Base-by-base conservation (phyloP, 106 monocot genomes). In the Iris macrosiphon region DNA sequence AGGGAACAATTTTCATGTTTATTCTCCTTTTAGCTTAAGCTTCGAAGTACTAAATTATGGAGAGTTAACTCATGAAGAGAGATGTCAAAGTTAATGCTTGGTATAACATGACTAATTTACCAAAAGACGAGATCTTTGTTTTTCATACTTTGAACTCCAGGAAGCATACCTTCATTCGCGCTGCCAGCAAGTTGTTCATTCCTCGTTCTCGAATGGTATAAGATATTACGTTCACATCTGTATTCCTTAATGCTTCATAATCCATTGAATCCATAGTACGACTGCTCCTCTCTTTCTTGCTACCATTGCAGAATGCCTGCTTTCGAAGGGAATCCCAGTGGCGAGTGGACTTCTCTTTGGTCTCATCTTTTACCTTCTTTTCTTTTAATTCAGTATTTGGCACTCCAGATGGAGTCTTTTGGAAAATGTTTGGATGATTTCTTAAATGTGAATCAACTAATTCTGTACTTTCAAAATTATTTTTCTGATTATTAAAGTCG, bases 171-270 rank as follows among this genome's bases (percentile, higher is more conserved):
- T 89, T 78, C 12, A 94, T 89, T 44, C 94, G 17, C 51, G 69
- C 88, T 62, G 88, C 94, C 45, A 94, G 76, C 70, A 84, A 54
- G 37, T 94, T 89, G 51, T 94, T 94, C 88, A 88, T 88, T 66
- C 84, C 88, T 31, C 84, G 75, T 68, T 75, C 88, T 44, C 81
- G 72, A 42, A 94, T 88, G 26, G 79, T 42, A 7, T 79, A 51
- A 42, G 94, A 72, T 50, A 94, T 59, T 53, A 81, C 71, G 21
- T 61, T 73, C 7, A 79, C 88, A 66, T 78, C 62, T 10, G 85
- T 78, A 64, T 39, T 40, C 42, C 70, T 72, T 31, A 94, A 34
- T 61, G 84, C 88, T 46, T 94, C 84, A 62, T 81, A 89, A 49
- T 88, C 84, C 30, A 94, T 4, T 17, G 85, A 81, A 41, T 94